Base-by-base conservation (phyloP, 768 basidiomycete species). In the Infundibulicybe gibba region DNA sequence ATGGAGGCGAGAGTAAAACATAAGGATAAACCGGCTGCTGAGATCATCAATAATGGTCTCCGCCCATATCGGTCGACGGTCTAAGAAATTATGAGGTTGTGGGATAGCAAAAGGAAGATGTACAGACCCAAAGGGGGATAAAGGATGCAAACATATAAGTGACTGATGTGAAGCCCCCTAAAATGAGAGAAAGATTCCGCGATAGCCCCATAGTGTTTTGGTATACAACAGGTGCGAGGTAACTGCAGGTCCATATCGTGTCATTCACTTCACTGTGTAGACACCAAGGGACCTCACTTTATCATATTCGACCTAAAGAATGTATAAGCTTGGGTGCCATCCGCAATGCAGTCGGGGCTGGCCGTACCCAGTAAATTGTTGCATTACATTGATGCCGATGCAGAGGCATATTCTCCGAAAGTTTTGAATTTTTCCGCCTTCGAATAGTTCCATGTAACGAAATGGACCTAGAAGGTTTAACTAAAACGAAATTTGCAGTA, bases 101-200 rank as follows among this genome's bases (percentile, higher is more conserved):
- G 37, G 38, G 9, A 12, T 32, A 15, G 12, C 4, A 15, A 16
- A 12, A 21, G 35, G 19, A 44, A 31, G n/a, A 33, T 25, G 25
- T 8, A 49, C 52, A 15, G 21, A 65, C 67, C 67, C 64, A 68
- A 3, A 66, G 63, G 3, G 67, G 69, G 50, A 69, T 67, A 47
- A 72, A 71, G 0, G 70, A 70, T 11, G 69, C 67, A 16, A 71
- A 33, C 62, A 72, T 64, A 49, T 68, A 72, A 1, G 67, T 69
- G 32, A 70, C 54, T 2, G 70, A 57, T 0, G 69, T 70, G 49
- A 60, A 68, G 11, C 70, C 70, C 12, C 69, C 68, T 2, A 71
- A 60, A 39, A 72, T 64, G 33, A 71, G 63, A 2, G 68, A 67
- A 17, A 72, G 59, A 30, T 71, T 58, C 25, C 67, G 64, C 14